Evolutionary conservation across 805 yeast genomes (phyloP).

Genomic region (Saturnispora hagleri): DNA sequence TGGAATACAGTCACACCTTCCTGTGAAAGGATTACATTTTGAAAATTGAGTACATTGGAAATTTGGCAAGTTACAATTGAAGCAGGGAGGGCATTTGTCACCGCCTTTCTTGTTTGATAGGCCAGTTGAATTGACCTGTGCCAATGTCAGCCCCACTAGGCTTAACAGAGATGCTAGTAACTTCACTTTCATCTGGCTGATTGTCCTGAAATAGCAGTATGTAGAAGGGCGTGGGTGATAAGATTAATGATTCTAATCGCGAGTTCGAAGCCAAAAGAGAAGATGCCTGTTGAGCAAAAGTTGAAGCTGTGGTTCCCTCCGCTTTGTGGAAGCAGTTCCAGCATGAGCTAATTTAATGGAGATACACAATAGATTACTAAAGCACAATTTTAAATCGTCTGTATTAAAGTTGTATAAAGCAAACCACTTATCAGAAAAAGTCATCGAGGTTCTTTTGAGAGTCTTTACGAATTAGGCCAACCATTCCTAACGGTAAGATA

Average conservation of each 20-base stretch:
- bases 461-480: slow-evolving; percentile 74
- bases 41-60: slow-evolving; percentile 88
- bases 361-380: background rate
- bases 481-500: slow-evolving; percentile 87
- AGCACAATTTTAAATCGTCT: background rate
- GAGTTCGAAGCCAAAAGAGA: background rate
- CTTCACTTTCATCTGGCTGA: background rate
- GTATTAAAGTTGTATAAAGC: background rate
- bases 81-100: slow-evolving; percentile 74
- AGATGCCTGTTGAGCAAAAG: background rate
- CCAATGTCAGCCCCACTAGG: background rate
- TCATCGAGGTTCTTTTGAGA: slow-evolving; percentile 78
- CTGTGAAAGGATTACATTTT: slow-evolving; percentile 77
- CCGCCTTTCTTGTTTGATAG: slow-evolving; percentile 13
- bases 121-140: background rate
- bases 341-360: background rate
- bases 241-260: background rate
- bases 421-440: slow-evolving; percentile 29
- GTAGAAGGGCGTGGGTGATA: background rate
- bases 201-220: background rate
- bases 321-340: background rate
- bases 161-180: background rate
- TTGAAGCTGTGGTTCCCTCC: background rate
- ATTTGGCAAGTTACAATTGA: slow-evolving; percentile 89
- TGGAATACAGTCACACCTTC: slow-evolving; percentile 82